phyloP scores from a whole-genome alignment of 805 yeast species.

The Metschnikowia picachoensis region DNA sequence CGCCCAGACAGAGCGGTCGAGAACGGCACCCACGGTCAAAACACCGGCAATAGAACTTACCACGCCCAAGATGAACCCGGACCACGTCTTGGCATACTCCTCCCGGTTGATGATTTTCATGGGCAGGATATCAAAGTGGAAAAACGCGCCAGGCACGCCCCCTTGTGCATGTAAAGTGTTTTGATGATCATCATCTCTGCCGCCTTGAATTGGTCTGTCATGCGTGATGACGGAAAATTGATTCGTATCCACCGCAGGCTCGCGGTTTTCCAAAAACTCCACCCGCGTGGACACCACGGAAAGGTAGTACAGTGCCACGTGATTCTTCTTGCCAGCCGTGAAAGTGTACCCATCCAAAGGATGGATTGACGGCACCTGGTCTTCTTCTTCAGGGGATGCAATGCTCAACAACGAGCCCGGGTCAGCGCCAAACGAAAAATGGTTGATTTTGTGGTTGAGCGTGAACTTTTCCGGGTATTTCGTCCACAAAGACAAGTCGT shows the following conservation, averaged over 20 bases:
- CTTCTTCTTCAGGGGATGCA: conserved; percentile 18
- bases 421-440: conserved; percentile 77
- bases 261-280: conserved; percentile 55
- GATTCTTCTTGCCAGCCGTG: conserved; percentile 47
- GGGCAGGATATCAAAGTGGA: conserved; percentile 89
- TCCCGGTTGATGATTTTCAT: conserved; percentile 86
- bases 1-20: conserved; percentile 85
- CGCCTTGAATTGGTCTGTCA: conserved; percentile 81
- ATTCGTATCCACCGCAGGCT: conserved; percentile 63
- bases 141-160: conserved; percentile 86
- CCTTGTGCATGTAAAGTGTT: conserved; percentile 78
- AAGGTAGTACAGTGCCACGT: conserved; percentile 70
- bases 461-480: conserved; percentile 55
- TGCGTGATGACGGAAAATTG: conserved; percentile 88
- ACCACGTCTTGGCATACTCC: conserved; percentile 69
- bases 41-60: conserved; percentile 92
- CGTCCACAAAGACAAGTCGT: conserved; percentile 74
- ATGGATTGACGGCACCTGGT: conserved; percentile 43
- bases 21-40: conserved; percentile 82
- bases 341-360: conserved; percentile 61
- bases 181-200: conserved; percentile 87
- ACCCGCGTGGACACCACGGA: conserved; percentile 89
- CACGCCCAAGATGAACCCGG: conserved; percentile 76
- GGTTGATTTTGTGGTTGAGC: conserved; percentile 74
- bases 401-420: conserved; percentile 30